Conservation (phyloP, 768 basidiomycete genomes). For the Panus rudis region DNA sequence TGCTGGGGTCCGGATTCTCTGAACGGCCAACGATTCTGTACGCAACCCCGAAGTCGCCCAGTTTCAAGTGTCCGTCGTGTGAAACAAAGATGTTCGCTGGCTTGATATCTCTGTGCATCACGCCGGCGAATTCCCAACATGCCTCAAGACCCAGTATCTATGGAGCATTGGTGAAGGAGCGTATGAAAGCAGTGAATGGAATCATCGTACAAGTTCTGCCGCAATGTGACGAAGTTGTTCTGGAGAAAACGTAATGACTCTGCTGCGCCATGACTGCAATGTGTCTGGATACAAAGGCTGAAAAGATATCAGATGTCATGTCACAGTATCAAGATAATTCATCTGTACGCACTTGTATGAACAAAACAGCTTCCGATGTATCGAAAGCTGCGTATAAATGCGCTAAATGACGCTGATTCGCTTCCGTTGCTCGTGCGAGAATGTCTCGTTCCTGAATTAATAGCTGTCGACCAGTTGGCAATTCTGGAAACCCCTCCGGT, state of each 20-base stretch:
- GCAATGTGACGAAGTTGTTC: neutral
- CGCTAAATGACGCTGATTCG: neutral
- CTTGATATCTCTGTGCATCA: conserved; percentile 10
- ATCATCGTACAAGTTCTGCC: conserved; percentile 6
- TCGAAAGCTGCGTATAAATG: neutral
- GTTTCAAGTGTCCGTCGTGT: conserved; percentile 1
- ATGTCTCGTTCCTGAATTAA: neutral
- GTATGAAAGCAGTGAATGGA: neutral
- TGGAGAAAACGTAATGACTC: neutral
- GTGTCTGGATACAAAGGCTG: neutral
- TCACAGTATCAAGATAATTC: too few relatives aligned
- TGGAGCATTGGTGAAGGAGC: neutral
- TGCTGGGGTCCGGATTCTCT: neutral
- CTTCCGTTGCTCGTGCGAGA: neutral
- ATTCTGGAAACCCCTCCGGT: too few relatives aligned
- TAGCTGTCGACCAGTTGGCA: neutral
- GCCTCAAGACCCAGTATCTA: neutral
- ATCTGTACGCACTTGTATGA: conserved; percentile 3
- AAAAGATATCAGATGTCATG: neutral
- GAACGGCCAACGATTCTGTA: too few relatives aligned
- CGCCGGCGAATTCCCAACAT: neutral
- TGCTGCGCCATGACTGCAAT: neutral
- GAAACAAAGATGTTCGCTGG: conserved; percentile 7
- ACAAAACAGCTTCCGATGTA: conserved; percentile 1
- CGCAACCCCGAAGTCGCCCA: conserved; percentile 7